Evolutionary conservation across 345 rosid species (phyloP).

Genomic region (Raphanus sativus): DNA sequence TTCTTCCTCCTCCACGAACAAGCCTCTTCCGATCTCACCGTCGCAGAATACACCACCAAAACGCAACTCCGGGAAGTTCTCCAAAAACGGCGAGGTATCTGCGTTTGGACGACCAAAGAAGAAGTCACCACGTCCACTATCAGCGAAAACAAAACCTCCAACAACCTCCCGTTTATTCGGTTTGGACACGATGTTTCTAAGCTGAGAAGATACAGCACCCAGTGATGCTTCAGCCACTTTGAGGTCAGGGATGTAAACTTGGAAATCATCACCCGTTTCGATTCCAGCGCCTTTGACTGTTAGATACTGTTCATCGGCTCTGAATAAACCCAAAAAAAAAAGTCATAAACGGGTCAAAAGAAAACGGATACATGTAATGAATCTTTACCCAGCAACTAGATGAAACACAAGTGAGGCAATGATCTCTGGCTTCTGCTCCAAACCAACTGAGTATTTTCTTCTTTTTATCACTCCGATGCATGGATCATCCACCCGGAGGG

Average conservation of each 20-base stretch:
- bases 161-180: slow-evolving; percentile 43
- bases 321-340: slow-evolving; percentile 32
- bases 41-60: slow-evolving; percentile 62
- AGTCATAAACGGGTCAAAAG: slow-evolving; percentile 11
- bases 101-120: slow-evolving; percentile 48
- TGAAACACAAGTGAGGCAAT: slow-evolving; percentile 60
- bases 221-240: slow-evolving; percentile 46
- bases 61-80: slow-evolving; percentile 65
- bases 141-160: slow-evolving; percentile 71
- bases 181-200: slow-evolving; percentile 48
- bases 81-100: slow-evolving; percentile 60
- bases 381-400: slow-evolving; percentile 57
- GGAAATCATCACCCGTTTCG: slow-evolving; percentile 66
- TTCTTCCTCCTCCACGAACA: slow-evolving; percentile 10
- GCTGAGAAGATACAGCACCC: slow-evolving; percentile 31
- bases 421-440: slow-evolving; percentile 52
- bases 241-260: slow-evolving; percentile 54
- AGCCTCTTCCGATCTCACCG: slow-evolving; percentile 68
- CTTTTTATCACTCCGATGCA: slow-evolving; percentile 63
- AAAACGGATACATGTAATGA: neutral
- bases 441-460: slow-evolving; percentile 55
- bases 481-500: slow-evolving; percentile 35
- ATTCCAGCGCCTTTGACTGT: slow-evolving; percentile 57
- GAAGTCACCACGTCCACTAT: slow-evolving; percentile 52
- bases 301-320: slow-evolving; percentile 66